Conservation (phyloP, 352 stramenopile species). For the Pythium myriotylum region DNA sequence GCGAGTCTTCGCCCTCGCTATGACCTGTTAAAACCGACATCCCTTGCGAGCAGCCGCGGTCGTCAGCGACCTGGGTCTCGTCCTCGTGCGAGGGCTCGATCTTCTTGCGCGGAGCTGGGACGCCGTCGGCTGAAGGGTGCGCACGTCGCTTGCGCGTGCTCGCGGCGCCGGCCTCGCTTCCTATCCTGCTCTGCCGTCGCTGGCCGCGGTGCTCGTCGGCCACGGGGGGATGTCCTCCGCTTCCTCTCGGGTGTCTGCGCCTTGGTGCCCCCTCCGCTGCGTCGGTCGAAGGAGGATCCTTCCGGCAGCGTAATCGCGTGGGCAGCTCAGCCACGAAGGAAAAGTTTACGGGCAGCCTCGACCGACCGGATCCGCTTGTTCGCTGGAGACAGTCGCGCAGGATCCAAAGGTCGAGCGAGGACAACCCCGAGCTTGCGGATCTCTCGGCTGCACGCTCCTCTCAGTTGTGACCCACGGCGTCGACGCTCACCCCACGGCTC, state of each 20-base stretch:
- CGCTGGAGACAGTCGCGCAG: too few relatives aligned
- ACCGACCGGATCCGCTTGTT: neutral
- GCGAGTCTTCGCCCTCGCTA: slow-evolving; percentile 1
- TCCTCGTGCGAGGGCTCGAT: slow-evolving; percentile 5
- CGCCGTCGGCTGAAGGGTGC: neutral
- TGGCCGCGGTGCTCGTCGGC: neutral
- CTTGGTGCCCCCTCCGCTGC: neutral
- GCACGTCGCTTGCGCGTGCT: slow-evolving; percentile 21
- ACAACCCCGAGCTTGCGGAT: too few relatives aligned
- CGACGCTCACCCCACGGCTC: too few relatives aligned
- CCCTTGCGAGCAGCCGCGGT: neutral
- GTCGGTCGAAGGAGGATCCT: neutral
- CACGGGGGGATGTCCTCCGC: neutral
- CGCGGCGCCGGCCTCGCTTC: slow-evolving; percentile 3
- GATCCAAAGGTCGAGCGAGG: too few relatives aligned
- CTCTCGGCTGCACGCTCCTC: neutral
- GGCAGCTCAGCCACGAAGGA: neutral
- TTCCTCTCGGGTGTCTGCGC: neutral
- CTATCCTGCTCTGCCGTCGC: slow-evolving; percentile 11
- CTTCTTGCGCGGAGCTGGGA: slow-evolving; percentile 11
- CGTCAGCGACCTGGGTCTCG: neutral
- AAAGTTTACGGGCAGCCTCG: neutral
- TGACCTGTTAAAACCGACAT: slow-evolving; percentile 12
- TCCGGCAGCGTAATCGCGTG: neutral
- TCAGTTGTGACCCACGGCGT: neutral